Evolutionary conservation across 371 early-diverging fungal genomes (phyloP).

Genomic region (Chytridium lagenaria): DNA sequence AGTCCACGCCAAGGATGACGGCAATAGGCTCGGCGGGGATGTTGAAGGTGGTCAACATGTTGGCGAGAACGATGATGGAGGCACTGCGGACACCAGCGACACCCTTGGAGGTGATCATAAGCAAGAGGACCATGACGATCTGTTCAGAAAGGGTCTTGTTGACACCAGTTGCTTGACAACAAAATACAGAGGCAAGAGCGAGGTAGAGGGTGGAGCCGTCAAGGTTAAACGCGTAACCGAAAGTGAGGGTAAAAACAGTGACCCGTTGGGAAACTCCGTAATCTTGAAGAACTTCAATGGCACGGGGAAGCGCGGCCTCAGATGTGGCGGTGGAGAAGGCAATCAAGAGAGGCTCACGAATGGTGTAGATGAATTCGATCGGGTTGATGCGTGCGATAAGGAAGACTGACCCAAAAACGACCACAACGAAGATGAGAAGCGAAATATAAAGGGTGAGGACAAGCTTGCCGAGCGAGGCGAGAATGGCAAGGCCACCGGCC

Average conservation of each 20-base stretch:
- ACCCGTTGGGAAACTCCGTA: constrained; percentile 78
- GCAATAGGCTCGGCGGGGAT: constrained; percentile 65
- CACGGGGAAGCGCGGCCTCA: constrained; percentile 79
- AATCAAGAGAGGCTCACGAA: constrained; percentile 72
- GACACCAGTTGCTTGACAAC: constrained; percentile 70
- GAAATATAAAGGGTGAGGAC: constrained; percentile 73
- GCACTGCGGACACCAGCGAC: constrained; percentile 85
- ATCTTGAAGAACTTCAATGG: constrained; percentile 73
- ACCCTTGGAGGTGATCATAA: constrained; percentile 81
- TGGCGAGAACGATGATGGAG: constrained; percentile 67
- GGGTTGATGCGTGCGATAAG: constrained; percentile 65
- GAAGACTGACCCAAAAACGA: constrained; percentile 69
- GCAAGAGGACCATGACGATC: constrained; percentile 71
- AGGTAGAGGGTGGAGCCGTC: constrained; percentile 81
- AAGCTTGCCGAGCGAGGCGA: constrained; percentile 71
- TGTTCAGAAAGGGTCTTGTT: constrained; percentile 66
- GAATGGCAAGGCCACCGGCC: constrained; percentile 71
- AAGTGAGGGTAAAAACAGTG: constrained; percentile 75
- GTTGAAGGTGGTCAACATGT: constrained; percentile 60
- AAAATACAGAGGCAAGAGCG: constrained; percentile 48
- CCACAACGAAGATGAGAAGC: constrained; percentile 40
- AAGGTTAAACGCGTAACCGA: constrained; percentile 84
- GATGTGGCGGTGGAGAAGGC: constrained; percentile 88
- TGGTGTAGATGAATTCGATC: constrained; percentile 59
- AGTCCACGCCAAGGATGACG: constrained; percentile 76